phyloP scores from a whole-genome alignment of 2,329 filamentous ascomycete species.

The Clonostachys rosea region DNA sequence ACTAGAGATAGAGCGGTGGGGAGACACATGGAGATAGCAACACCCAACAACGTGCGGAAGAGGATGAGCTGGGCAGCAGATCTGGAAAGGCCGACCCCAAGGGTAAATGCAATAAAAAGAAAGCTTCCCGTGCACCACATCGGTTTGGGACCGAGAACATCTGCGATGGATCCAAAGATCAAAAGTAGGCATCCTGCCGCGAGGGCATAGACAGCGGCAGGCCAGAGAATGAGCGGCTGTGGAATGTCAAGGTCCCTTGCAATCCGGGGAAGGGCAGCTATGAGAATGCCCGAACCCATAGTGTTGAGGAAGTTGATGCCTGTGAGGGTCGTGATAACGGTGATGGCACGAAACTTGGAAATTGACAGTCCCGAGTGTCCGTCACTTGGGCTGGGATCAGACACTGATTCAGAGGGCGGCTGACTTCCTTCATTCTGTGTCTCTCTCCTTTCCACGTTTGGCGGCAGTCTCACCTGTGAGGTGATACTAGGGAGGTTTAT shows the following conservation, averaged over 20 bases:
- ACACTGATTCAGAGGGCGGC: too few species aligned
- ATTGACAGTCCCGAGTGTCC: conserved; percentile 1
- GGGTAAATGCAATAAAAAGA: conserved; percentile 21
- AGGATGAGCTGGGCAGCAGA: conserved; percentile 28
- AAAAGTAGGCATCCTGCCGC: conserved; percentile 22
- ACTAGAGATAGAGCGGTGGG: conserved; percentile 29
- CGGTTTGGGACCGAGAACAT: conserved; percentile 24
- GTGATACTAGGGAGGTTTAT: too few species aligned
- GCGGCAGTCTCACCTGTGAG: too few species aligned
- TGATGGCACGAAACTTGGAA: conserved; percentile 15
- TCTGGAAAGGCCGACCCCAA: conserved; percentile 22
- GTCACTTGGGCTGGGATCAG: too few species aligned
- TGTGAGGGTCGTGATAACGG: conserved; percentile 22
- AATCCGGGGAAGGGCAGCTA: conserved; percentile 28
- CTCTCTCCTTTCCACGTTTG: too few species aligned
- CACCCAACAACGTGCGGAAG: conserved; percentile 25
- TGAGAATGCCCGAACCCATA: conserved; percentile 28
- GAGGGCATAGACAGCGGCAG: conserved; percentile 19
- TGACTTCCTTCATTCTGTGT: too few species aligned
- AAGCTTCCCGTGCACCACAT: conserved; percentile 26
- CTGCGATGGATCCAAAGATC: conserved; percentile 27
- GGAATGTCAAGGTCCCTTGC: conserved; percentile 23
- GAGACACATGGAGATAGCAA: conserved; percentile 28
- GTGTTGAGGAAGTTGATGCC: conserved; percentile 27
- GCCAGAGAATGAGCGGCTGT: conserved; percentile 21